These are phyloP conservation scores for Cordyceps cicadae DNA, from an alignment of 2,329 filamentous ascomycete genomes.

Conservation along the genomic window DNA sequence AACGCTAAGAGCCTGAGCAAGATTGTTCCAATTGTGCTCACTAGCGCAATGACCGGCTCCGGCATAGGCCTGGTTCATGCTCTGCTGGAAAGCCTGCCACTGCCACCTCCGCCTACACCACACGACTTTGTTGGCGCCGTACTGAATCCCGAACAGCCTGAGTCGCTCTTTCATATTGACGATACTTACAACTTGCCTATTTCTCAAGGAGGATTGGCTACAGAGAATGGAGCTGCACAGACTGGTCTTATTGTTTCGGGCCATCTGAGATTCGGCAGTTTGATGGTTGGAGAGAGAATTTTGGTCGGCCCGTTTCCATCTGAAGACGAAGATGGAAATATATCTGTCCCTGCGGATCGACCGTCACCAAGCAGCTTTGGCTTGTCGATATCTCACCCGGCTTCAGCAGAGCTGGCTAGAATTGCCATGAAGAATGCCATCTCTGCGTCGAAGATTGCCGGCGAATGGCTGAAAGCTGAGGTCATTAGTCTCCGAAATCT, in stretches of 20 bases:
- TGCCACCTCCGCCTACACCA: constrained; percentile 48
- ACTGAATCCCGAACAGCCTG: constrained; percentile 51
- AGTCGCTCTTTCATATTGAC: constrained; percentile 77
- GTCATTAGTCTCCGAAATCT: constrained; percentile 85
- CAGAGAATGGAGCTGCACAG: constrained; percentile 22
- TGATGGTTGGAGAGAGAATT: constrained; percentile 71
- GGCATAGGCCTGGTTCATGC: constrained; percentile 79
- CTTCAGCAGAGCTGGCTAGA: constrained; percentile 44
- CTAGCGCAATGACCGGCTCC: constrained; percentile 75
- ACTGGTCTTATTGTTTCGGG: constrained; percentile 73
- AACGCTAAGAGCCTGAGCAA: constrained; percentile 33
- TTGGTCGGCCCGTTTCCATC: constrained; percentile 69
- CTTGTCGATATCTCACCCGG: constrained; percentile 44
- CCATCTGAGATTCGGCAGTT: constrained; percentile 66
- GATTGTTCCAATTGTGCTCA: constrained; percentile 76
- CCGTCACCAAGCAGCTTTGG: constrained; percentile 40
- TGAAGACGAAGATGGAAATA: constrained; percentile 40
- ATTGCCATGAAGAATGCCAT: constrained; percentile 45
- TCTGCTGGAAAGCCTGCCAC: constrained; percentile 66
- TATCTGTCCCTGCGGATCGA: constrained; percentile 35
- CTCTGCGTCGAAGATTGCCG: constrained; percentile 43
- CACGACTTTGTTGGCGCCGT: constrained; percentile 46
- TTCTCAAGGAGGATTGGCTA: constrained; percentile 35
- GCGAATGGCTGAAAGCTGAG: constrained; percentile 71
- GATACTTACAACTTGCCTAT: constrained; percentile 74